phyloP scores from a whole-genome alignment of 768 basidiomycete genomes.

The Lentinula lateritia region DNA sequence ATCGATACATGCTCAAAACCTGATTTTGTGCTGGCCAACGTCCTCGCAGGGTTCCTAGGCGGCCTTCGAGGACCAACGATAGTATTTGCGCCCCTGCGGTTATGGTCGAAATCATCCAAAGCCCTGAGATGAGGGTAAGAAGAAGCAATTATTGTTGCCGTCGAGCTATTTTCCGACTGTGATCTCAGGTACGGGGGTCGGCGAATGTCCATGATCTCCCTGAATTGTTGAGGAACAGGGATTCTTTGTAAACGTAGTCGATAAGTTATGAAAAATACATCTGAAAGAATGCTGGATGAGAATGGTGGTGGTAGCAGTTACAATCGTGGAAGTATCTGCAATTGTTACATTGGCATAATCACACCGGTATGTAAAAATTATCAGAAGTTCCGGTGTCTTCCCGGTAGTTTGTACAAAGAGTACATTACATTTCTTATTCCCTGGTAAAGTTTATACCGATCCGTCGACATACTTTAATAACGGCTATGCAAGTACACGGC shows the following conservation, averaged over 20 bases:
- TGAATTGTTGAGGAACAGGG: background rate
- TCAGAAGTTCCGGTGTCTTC: background rate
- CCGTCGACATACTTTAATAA: background rate
- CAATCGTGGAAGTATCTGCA: background rate
- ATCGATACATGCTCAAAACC: background rate
- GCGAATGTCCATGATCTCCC: background rate
- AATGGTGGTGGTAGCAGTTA: background rate
- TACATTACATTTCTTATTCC: background rate
- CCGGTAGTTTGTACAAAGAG: background rate
- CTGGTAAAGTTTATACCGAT: background rate
- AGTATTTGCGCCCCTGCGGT: background rate
- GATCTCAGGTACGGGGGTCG: conserved; percentile 2
- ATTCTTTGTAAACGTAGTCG: background rate
- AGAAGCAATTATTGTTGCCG: background rate
- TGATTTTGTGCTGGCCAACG: background rate
- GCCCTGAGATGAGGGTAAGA: background rate
- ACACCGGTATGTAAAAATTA: background rate
- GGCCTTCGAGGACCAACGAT: background rate
- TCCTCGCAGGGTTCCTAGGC: conserved; percentile 7
- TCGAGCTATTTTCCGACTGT: conserved; percentile 3
- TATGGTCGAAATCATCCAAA: background rate
- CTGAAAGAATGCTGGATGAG: background rate
- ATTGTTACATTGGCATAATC: background rate
- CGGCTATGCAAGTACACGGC: background rate
- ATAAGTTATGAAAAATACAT: background rate